A percentile compares a stretch with the other conserved stretches of the same genome.
These are phyloP conservation scores for Sequoiadendron giganteum DNA, from an alignment of 75 land plant species.

Conservation along the genomic window DNA sequence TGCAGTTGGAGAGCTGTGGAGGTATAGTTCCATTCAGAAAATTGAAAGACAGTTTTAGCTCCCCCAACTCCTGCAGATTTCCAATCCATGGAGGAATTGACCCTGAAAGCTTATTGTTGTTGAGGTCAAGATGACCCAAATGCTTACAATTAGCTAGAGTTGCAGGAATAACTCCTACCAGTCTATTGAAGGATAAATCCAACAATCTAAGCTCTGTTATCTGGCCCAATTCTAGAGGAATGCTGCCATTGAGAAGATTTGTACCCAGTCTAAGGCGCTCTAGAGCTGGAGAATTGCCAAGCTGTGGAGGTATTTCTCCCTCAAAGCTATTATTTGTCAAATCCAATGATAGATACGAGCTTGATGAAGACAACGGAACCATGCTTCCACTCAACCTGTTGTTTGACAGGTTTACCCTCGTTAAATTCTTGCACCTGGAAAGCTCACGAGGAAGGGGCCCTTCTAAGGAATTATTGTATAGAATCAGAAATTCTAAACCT, in stretches of 20 bases:
- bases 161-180: conserved; percentile 40
- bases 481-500: conserved; percentile 32
- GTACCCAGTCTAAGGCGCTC: conserved; percentile 56
- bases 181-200: conserved; percentile 58
- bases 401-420: conserved; percentile 58
- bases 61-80: conserved; percentile 41
- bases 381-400: conserved; percentile 60
- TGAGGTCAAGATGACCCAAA: conserved; percentile 44
- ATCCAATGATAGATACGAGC: conserved; percentile 39
- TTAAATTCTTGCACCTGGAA: conserved; percentile 43
- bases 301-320: conserved; percentile 49
- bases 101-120: conserved; percentile 47
- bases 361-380: conserved; percentile 42
- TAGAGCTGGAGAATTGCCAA: conserved; percentile 40
- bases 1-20: conserved; percentile 41
- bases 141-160: conserved; percentile 43
- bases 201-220: conserved; percentile 37
- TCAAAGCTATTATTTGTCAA: conserved; percentile 71
- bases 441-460: conserved; percentile 62
- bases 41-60: conserved; percentile 69
- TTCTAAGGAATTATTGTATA: conserved; percentile 73
- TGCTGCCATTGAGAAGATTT: conserved; percentile 54
- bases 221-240: conserved; percentile 57
- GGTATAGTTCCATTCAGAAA: conserved; percentile 52
- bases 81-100: conserved; percentile 60